Percentiles rank a stretch among this genome's conserved stretches.
These are phyloP conservation scores for Nothophoma quercina DNA, from an alignment of 2,329 filamentous ascomycete species.

Conservation along the genomic window DNA sequence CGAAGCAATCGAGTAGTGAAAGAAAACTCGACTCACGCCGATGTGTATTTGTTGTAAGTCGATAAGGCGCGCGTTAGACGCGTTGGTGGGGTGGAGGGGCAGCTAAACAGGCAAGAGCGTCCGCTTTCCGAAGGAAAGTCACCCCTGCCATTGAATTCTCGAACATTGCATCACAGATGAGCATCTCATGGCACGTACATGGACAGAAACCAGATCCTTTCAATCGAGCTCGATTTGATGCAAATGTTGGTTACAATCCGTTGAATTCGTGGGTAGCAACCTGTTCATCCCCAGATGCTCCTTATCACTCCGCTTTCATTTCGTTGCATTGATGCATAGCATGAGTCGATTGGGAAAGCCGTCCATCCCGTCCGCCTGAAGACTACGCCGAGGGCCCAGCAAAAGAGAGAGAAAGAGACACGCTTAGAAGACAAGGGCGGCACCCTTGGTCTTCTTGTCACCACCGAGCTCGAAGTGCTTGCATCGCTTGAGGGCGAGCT, in stretches of 20 bases:
- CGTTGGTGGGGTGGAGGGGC: slow-evolving; percentile 38
- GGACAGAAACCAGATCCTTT: slow-evolving; percentile 27
- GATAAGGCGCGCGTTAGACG: slow-evolving; percentile 16
- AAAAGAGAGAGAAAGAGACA: slow-evolving; percentile 55
- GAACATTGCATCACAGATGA: neutral
- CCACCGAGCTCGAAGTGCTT: slow-evolving; percentile 99
- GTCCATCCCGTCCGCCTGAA: slow-evolving; percentile 46
- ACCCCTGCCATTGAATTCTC: no score
- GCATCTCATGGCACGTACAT: neutral
- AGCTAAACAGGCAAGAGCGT: slow-evolving; percentile 18
- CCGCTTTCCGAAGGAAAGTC: neutral
- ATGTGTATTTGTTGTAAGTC: neutral
- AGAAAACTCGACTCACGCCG: slow-evolving; percentile 3
- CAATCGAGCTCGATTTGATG: slow-evolving; percentile 52
- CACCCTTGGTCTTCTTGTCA: slow-evolving; percentile 99
- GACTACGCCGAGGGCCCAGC: slow-evolving; percentile 50
- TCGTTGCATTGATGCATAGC: slow-evolving; percentile 40
- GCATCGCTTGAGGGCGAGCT: slow-evolving; percentile 99
- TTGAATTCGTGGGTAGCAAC: slow-evolving; percentile 45
- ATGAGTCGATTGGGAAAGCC: slow-evolving; percentile 46
- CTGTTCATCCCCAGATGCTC: slow-evolving; percentile 43
- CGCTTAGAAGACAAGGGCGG: slow-evolving; percentile 98
- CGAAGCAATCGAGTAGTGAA: neutral
- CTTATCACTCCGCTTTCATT: slow-evolving; percentile 37
- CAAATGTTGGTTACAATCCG: slow-evolving; percentile 51